Conservation (phyloP, 2,329 filamentous ascomycete species). For the Pseudofabraea citricarpa region DNA sequence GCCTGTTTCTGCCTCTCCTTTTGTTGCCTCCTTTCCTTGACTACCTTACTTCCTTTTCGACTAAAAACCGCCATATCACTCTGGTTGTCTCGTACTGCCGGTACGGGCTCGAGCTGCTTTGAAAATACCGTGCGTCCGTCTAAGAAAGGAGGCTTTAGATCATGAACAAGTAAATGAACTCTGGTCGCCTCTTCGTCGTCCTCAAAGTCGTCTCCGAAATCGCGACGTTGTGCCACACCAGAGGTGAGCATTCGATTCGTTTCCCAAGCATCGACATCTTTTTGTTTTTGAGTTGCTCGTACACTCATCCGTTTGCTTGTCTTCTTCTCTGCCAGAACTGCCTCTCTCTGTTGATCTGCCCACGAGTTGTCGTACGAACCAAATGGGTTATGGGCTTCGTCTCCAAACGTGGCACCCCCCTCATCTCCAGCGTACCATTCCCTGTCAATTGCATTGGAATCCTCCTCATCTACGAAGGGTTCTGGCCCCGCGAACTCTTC, state of each 20-base stretch:
- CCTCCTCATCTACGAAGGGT: slow-evolving; percentile 57
- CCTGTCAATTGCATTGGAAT: slow-evolving; percentile 72
- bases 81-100: slow-evolving; percentile 86
- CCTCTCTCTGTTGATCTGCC: slow-evolving; percentile 68
- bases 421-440: slow-evolving; percentile 94
- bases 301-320: slow-evolving; percentile 66
- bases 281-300: slow-evolving; percentile 77
- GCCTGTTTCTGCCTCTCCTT: slow-evolving; percentile 91
- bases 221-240: slow-evolving; percentile 85
- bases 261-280: slow-evolving; percentile 97
- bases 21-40: slow-evolving; percentile 86
- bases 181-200: slow-evolving; percentile 87
- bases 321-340: slow-evolving; percentile 75
- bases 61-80: slow-evolving; percentile 99
- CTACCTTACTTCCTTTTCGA: slow-evolving; percentile 88
- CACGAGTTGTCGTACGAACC: slow-evolving; percentile 68
- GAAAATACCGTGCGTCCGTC: slow-evolving; percentile 96
- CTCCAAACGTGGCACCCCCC: slow-evolving; percentile 77
- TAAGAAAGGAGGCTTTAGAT: slow-evolving; percentile 88
- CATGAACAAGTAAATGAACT: slow-evolving; percentile 87
- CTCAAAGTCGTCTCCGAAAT: slow-evolving; percentile 76
- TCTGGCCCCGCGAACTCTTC: slow-evolving; percentile 58
- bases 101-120: slow-evolving; percentile 92
- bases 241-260: slow-evolving; percentile 98
- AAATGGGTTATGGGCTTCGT: slow-evolving; percentile 91